Evolutionary conservation across 768 basidiomycete species (phyloP), one percentile per base, ranked within the genome.

Genomic region (Hypholoma fasciculare): DNA sequence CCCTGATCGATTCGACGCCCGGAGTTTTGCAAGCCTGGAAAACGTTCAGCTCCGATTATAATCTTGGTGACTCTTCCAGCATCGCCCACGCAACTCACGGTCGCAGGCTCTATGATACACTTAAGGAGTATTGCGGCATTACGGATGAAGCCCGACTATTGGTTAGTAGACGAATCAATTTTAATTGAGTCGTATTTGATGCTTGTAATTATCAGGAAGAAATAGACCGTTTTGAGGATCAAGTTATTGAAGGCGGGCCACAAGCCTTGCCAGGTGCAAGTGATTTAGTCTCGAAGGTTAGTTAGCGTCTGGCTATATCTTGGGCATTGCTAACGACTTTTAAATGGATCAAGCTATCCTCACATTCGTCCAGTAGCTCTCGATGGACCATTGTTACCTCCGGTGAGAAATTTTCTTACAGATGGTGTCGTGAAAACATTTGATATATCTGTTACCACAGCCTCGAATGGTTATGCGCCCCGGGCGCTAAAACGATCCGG

Each of bases 341-440:
- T 3, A 37, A 30, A n/a, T 11, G 48, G 40, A 19, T 43, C 19
- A 51, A 78, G 76, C 71, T 78, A 37, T 49, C 64, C 47, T 68
- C 69, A 7, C 57, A 69, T 52, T 64, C 63, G 34, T 59, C 56
- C 47, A 61, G 66, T n/a, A 63, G 65, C 19, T 59, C 61, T 11
- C 77, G 79, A 42, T 96, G 92, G 90, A 91, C 91, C 3, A 91
- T 96, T 66, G 90, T 92, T 36, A 94, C 93, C 6, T 92, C 90
- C 44, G 86, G 92, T 87, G 65, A 63, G 63, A 46, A 30, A 34
- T 52, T 46, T 54, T 38, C 38, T 23, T 50, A 40, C 27, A 11
- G 27, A 26, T 16, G 23, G 26, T 27, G 27, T 23, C 16, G 13
- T 20, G 13, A 19, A 4, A 40, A 52, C 54, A 55, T 30, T 6